Evolutionary conservation across 768 basidiomycete genomes (phyloP).

Genomic region (Suillus fuscotomentosus): DNA sequence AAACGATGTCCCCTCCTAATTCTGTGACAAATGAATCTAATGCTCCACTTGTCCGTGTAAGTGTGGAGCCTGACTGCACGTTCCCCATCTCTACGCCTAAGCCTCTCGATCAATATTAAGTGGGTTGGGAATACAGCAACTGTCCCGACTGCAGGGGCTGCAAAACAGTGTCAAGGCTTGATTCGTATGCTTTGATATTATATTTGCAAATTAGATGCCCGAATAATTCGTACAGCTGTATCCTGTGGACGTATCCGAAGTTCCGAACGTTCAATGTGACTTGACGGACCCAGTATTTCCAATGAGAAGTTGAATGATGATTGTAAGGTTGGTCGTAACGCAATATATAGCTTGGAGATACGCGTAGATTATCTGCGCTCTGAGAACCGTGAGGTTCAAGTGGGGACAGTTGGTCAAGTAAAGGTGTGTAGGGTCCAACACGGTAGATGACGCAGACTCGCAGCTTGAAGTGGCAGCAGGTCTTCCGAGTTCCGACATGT

Average conservation of each 20-base stretch:
- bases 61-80: constrained; percentile 64
- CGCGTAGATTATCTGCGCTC: background rate
- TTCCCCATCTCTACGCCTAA: constrained; percentile 63
- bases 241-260: background rate
- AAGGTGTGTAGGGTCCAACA: background rate
- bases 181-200: background rate
- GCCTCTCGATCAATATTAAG: background rate
- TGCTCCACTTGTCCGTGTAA: constrained; percentile 74
- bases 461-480: background rate
- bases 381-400: background rate
- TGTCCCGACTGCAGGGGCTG: background rate
- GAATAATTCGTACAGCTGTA: background rate
- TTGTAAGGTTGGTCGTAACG: background rate
- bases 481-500: background rate
- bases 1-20: constrained; percentile 80
- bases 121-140: background rate
- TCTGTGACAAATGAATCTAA: constrained; percentile 91
- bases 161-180: background rate
- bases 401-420: background rate
- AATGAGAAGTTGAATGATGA: background rate
- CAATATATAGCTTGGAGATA: background rate
- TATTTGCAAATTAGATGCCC: background rate
- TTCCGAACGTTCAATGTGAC: background rate
- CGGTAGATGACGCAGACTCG: background rate
- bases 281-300: background rate